Percentiles rank a stretch among this genome's conserved stretches.
phyloP scores from a whole-genome alignment of 2,329 filamentous ascomycete genomes.

The Nemania sp. region DNA sequence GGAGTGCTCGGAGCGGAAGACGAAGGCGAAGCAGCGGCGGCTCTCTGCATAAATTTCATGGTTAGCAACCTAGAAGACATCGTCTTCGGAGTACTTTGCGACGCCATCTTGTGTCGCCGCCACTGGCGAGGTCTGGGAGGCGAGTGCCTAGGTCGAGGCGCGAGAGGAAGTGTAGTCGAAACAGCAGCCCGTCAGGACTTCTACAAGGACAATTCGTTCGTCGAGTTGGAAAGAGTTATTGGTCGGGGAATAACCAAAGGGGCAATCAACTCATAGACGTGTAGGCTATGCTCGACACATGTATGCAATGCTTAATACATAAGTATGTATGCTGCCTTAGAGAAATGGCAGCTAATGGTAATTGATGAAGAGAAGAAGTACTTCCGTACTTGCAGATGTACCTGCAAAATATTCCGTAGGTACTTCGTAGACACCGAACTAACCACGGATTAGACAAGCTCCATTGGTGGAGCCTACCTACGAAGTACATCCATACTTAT shows the following conservation, averaged over 20 bases:
- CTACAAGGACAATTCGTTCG: not conserved
- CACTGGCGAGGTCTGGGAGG: too few species aligned
- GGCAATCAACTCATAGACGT: not conserved
- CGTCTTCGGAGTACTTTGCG: conserved; percentile 63
- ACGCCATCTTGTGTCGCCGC: conserved; percentile 44
- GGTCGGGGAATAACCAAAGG: not conserved
- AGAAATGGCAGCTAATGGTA: too few species aligned
- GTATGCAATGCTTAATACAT: too few species aligned
- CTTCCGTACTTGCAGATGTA: too few species aligned
- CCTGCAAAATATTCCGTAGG: too few species aligned
- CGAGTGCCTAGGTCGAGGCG: too few species aligned
- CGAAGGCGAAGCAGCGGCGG: conserved; percentile 64
- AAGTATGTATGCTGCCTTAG: too few species aligned
- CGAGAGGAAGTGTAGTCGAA: not conserved
- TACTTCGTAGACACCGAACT: too few species aligned
- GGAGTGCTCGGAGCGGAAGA: conserved; percentile 48
- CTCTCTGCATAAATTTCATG: conserved; percentile 98
- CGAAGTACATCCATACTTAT: too few species aligned
- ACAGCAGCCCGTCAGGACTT: not conserved
- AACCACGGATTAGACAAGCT: not conserved
- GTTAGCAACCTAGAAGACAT: conserved; percentile 88
- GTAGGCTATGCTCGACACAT: too few species aligned
- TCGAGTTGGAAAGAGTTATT: not conserved
- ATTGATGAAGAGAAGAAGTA: too few species aligned
- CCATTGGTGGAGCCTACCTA: not conserved